Conservation (phyloP, 163 green algal species). For the Coccomyxa subellipsoidea region DNA sequence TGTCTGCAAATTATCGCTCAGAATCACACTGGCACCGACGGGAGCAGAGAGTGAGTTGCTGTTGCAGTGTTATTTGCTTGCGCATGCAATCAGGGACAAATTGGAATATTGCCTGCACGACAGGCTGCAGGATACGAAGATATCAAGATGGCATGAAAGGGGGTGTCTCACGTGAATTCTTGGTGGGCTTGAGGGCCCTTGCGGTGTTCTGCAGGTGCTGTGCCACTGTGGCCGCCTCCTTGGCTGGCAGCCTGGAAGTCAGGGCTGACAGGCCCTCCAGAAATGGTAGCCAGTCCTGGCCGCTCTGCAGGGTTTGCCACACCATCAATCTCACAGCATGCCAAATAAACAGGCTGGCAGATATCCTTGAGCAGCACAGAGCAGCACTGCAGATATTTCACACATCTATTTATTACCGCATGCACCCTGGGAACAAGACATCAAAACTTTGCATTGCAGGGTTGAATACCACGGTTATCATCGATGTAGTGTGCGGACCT, state of each 20-base stretch:
- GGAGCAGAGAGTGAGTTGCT: neutral
- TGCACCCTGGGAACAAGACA: no score
- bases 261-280: constrained; percentile 25
- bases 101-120: no score
- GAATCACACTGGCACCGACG: neutral
- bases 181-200: neutral
- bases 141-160: neutral
- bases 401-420: no score
- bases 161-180: constrained; percentile 3
- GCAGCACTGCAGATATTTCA: no score
- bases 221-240: neutral
- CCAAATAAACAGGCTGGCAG: no score
- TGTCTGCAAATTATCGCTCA: neutral
- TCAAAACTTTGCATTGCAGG: no score
- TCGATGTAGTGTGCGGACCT: neutral
- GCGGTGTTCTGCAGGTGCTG: constrained; percentile 13
- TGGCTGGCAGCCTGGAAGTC: neutral
- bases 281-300: constrained; percentile 22
- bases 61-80: neutral
- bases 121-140: no score
- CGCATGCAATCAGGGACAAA: neutral
- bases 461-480: no score
- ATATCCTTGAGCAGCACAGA: no score
- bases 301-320: neutral
- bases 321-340: no score